phyloP scores from a whole-genome alignment of 2,329 filamentous ascomycete species.

The Scedosporium aurantiacum region DNA sequence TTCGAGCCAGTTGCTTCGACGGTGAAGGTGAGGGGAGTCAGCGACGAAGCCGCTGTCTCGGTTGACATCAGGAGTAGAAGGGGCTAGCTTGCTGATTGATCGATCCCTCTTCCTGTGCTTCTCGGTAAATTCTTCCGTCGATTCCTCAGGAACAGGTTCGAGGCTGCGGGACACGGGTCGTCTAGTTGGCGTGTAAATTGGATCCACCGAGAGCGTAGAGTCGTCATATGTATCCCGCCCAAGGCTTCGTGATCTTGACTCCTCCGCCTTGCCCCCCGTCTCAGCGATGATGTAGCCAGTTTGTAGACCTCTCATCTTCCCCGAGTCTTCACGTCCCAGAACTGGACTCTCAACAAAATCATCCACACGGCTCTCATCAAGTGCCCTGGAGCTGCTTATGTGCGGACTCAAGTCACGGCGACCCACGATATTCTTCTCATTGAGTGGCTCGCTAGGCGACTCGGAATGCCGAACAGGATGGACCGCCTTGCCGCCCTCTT shows the following conservation, averaged over 20 bases:
- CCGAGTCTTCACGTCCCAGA: slow-evolving; percentile 19
- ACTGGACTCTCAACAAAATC: slow-evolving; percentile 27
- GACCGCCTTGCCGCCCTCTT: too few relatives aligned
- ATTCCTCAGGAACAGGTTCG: slow-evolving; percentile 40
- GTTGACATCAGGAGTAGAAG: slow-evolving; percentile 24
- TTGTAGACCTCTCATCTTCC: neutral
- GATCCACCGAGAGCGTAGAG: neutral
- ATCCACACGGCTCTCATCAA: slow-evolving; percentile 9
- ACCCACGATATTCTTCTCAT: neutral
- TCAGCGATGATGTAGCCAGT: neutral
- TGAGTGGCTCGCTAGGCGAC: neutral
- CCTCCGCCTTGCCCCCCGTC: neutral
- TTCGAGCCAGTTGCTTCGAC: slow-evolving; percentile 21
- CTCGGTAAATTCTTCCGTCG: neutral
- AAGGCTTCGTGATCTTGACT: neutral
- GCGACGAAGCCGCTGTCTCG: slow-evolving; percentile 39
- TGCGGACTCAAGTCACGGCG: neutral
- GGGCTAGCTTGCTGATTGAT: slow-evolving; percentile 12
- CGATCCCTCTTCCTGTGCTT: slow-evolving; percentile 32
- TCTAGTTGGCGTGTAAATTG: neutral
- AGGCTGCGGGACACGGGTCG: slow-evolving; percentile 23
- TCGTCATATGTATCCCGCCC: neutral
- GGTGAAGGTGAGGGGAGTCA: slow-evolving; percentile 30
- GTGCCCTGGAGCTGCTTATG: neutral
- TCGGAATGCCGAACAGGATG: neutral